Base-by-base conservation (phyloP, 2,329 filamentous ascomycete species). In the Monosporascus sp. region DNA sequence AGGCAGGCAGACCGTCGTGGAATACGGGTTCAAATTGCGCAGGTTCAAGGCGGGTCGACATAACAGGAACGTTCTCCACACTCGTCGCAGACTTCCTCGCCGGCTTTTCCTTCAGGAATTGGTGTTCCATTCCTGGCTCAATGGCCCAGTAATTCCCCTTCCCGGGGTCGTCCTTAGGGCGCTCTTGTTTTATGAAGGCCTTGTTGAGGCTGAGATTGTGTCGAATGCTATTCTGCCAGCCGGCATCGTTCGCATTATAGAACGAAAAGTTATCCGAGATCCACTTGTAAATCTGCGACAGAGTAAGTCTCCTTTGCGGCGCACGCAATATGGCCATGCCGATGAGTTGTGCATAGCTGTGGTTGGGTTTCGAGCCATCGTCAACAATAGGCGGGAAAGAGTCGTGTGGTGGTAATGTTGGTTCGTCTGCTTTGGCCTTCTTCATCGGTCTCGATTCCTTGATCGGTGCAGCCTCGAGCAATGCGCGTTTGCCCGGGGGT, bases 101-200 rank as follows among this genome's bases (percentile, higher is more conserved):
- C 6, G 85, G 80, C 77, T 93, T 96, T 67, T 95, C 89, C 71
- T 93, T 94, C 71, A 96, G 80, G 69, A 96, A 97, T 60, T 90
- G 85, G 56, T 84, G 81, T 74, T 97, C 94, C 74, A 89, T 90
- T 18, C 93, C 93, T n/a, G 85, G 80, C 65, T 92, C 85, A 64
- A 99, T 96, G 44, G 85, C 84, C 94, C 94, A 97, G 74, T 97
- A 97, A 71, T 96, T 93, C 44, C 94, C 94, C 72, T 97, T 97
- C 63, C 94, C 94, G 3, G 93, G 92, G 65, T 97, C 94, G 67
- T 97, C 92, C 77, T 97, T 97, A 53, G 92, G 91, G 54, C 94
- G 83, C 70, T 97, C 92, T 66, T 96, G 88, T 74, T 97, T 97
- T 68, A 92, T 85, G 66, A 97, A 97, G 47, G 89, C 90, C 74